These are phyloP conservation scores for Liriodendron chinense DNA, from an alignment of 164 flowering plant genomes.

Conservation along the genomic window DNA sequence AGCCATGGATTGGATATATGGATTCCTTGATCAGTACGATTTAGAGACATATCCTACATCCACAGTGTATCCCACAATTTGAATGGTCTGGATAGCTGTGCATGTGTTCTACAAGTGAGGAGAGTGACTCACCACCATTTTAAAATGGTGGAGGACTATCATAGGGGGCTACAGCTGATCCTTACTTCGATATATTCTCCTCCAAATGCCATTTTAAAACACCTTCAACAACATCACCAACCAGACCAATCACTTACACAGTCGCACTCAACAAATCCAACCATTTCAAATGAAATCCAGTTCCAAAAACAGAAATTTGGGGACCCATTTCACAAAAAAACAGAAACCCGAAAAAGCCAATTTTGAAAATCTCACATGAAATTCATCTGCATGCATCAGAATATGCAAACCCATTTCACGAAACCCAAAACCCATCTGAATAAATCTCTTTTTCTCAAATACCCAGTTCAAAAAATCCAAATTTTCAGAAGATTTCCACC, in stretches of 20 bases:
- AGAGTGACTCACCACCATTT: not conserved
- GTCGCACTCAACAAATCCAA: not conserved
- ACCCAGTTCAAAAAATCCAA: conserved; percentile 3
- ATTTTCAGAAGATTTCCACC: not conserved
- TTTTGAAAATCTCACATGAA: not conserved
- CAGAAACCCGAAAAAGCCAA: not conserved
- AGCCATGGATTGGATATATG: no score
- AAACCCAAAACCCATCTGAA: not conserved
- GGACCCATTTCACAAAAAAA: not conserved
- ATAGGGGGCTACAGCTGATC: not conserved
- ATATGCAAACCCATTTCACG: not conserved
- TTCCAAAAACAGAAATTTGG: not conserved
- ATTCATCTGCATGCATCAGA: not conserved
- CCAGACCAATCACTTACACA: not conserved
- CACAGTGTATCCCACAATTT: no score
- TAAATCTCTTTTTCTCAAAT: not conserved
- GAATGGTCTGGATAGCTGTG: no score
- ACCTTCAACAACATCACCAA: no score
- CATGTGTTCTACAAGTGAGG: not conserved
- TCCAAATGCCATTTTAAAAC: not conserved
- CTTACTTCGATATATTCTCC: not conserved
- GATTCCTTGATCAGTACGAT: no score
- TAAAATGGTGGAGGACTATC: not conserved
- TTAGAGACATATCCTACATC: no score
- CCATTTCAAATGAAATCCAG: not conserved